Percentiles rank a stretch among this genome's conserved stretches.
Evolutionary conservation across 2,329 filamentous ascomycete species (phyloP).

Genomic region (Orbilia oligospora): DNA sequence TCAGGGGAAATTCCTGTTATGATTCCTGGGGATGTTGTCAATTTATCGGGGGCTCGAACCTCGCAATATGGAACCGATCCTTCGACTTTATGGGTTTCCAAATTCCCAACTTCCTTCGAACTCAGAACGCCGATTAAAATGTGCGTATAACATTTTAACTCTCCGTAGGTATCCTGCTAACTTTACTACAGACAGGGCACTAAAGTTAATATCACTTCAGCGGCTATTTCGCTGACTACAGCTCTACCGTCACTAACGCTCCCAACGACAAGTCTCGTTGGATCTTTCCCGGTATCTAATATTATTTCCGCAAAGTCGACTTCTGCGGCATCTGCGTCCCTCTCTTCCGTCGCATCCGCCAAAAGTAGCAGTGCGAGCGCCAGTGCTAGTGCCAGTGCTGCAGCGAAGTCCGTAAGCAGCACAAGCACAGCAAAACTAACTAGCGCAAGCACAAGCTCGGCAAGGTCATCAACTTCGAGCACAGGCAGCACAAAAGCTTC

Average conservation of each 20-base stretch:
- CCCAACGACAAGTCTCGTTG: constrained; percentile 30
- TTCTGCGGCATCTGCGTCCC: constrained; percentile 29
- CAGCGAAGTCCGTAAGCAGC: not conserved
- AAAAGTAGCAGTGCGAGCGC: constrained; percentile 1
- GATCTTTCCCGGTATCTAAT: constrained; percentile 51
- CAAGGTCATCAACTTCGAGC: constrained; percentile 3
- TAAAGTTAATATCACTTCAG: constrained; percentile 34
- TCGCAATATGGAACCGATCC: constrained; percentile 73
- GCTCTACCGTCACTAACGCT: constrained; percentile 29
- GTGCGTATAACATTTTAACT: constrained; percentile 9
- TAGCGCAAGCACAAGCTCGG: constrained; percentile 15
- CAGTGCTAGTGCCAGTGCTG: constrained; percentile 3
- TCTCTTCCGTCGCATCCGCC: constrained; percentile 14
- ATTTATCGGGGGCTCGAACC: constrained; percentile 68
- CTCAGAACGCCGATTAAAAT: constrained; percentile 31
- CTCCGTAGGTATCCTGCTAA: not conserved
- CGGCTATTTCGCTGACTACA: constrained; percentile 30
- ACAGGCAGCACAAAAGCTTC: constrained; percentile 8
- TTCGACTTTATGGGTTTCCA: constrained; percentile 70
- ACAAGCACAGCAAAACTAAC: not conserved
- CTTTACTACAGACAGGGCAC: constrained; percentile 18
- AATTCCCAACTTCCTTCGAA: constrained; percentile 36
- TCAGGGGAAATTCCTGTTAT: constrained; percentile 72
- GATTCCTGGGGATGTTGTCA: constrained; percentile 69
- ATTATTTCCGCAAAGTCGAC: constrained; percentile 32